phyloP scores from a whole-genome alignment of 78 protist genomes.

The Dictyostelium capitatum region DNA sequence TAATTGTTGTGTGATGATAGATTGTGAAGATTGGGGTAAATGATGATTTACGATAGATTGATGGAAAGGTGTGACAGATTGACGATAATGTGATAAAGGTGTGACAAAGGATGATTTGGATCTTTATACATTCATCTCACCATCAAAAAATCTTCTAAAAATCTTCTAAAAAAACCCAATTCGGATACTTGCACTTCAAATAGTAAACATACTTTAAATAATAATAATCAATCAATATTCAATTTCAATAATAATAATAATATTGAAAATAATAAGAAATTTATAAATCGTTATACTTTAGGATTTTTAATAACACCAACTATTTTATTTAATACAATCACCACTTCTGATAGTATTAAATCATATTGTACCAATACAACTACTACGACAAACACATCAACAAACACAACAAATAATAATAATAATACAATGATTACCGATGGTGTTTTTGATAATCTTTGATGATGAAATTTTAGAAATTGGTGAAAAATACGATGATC shows the following conservation, averaged over 20 bases:
- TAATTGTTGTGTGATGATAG: too few species aligned
- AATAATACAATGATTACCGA: constrained; percentile 73
- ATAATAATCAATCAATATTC: neutral
- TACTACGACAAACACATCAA: neutral
- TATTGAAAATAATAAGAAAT: neutral
- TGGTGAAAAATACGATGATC: constrained; percentile 26
- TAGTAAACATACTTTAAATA: neutral
- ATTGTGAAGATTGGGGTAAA: too few species aligned
- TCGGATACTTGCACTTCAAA: too few species aligned
- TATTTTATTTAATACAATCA: constrained; percentile 17
- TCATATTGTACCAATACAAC: constrained; percentile 3
- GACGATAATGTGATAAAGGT: too few species aligned
- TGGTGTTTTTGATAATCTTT: constrained; percentile 90
- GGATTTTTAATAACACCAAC: constrained; percentile 59
- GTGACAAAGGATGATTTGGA: too few species aligned
- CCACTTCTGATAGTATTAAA: neutral
- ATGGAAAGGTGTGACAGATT: too few species aligned
- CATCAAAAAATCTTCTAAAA: too few species aligned
- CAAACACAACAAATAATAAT: neutral
- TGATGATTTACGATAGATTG: too few species aligned
- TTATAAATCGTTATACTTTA: neutral
- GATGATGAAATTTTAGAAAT: constrained; percentile 78
- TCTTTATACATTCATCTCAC: too few species aligned
- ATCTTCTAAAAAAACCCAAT: too few species aligned
- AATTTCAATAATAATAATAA: constrained; percentile 9